Percentiles rank a stretch among this genome's conserved stretches.
Evolutionary conservation across 2,329 filamentous ascomycete species (phyloP).

Genomic region (Sporothrix brasiliensis): DNA sequence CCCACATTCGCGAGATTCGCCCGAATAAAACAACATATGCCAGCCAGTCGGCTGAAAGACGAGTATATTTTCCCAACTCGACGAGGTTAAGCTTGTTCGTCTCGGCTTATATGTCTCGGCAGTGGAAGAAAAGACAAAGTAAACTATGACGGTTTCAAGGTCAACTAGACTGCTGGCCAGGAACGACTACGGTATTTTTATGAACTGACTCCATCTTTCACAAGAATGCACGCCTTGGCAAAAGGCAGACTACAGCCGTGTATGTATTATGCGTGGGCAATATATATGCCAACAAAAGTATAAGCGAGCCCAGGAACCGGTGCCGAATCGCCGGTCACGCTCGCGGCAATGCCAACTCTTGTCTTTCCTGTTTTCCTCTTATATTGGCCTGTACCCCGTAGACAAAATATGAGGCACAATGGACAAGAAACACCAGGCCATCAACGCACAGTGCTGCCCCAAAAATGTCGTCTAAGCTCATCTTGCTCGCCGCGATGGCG

Average conservation of each 20-base stretch:
- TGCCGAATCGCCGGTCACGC: constrained; percentile 1
- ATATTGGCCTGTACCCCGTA: background rate
- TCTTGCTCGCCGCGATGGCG: no score
- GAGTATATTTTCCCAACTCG: background rate
- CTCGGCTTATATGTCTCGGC: background rate
- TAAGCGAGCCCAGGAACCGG: background rate
- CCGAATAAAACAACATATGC: no score
- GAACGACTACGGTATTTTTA: background rate
- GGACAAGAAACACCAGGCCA: background rate
- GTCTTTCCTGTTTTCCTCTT: background rate
- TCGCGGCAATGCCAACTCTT: background rate
- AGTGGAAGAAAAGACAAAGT: background rate
- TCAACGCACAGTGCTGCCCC: background rate
- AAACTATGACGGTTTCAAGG: background rate
- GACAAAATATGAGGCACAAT: background rate
- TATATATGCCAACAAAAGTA: background rate
- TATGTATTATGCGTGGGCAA: background rate
- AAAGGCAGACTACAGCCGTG: background rate
- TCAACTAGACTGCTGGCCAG: background rate
- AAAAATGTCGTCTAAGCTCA: background rate
- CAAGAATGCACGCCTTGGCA: background rate
- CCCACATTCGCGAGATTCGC: no score
- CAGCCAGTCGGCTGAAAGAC: constrained; percentile 1
- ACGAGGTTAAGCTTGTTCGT: background rate
- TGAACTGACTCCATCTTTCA: background rate